Evolutionary conservation across 108 stramenopile genomes (phyloP).

Genomic region (Epipyxis sp.): DNA sequence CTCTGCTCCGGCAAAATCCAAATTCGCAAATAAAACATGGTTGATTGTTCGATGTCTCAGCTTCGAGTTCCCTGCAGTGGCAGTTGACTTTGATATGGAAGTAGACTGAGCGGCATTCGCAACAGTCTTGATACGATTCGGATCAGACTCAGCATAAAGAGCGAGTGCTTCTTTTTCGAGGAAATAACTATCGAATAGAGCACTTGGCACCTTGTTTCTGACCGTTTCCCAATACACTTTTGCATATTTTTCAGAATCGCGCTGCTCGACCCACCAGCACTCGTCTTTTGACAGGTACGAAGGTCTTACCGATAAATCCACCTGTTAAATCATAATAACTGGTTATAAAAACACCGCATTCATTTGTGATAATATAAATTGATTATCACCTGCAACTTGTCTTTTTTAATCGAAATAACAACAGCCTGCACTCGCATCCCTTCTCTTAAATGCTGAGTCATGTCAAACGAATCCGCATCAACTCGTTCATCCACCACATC

Average conservation of each 20-base stretch:
- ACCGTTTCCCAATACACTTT: background rate
- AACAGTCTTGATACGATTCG: background rate
- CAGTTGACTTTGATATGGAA: background rate
- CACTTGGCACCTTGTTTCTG: too few species aligned
- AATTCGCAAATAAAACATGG: conserved; percentile 38
- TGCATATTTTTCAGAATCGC: background rate
- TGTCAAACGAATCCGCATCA: background rate
- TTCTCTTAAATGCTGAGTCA: background rate
- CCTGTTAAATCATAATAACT: too few species aligned
- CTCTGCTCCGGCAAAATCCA: conserved; percentile 35
- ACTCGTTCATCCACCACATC: conserved; percentile 7
- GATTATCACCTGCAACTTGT: background rate
- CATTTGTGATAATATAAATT: background rate
- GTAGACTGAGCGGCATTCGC: background rate
- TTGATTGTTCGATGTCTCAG: conserved; percentile 7
- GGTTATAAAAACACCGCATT: background rate
- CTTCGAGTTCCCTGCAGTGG: background rate
- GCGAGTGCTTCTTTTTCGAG: background rate
- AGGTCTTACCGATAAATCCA: background rate
- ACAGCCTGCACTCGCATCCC: background rate
- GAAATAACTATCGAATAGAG: background rate
- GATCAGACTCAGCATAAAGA: background rate
- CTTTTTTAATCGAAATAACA: background rate
- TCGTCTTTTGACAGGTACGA: background rate
- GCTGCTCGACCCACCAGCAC: background rate